A percentile compares a stretch with the other conserved stretches of the same genome.
Evolutionary conservation across 2,329 filamentous ascomycete species (phyloP).

Genomic region (Pyrenophora tritici-repentis): DNA sequence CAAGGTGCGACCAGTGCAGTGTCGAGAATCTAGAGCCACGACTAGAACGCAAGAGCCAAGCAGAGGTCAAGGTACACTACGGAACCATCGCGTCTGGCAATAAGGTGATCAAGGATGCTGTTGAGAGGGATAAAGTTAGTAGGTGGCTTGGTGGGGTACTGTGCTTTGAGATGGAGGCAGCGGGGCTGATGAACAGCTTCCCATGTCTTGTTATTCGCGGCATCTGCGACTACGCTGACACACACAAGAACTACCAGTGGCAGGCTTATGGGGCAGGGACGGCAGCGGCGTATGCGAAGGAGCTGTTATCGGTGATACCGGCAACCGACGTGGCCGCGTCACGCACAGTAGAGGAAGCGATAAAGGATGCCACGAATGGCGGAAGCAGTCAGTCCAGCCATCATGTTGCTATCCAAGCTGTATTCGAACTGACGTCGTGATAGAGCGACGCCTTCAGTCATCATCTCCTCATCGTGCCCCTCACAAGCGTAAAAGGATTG

Average conservation of each 20-base stretch:
- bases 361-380: no score
- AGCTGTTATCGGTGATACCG: neutral
- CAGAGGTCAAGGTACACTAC: conserved; percentile 43
- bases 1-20: conserved; percentile 12
- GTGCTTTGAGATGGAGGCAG: conserved; percentile 6
- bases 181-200: conserved; percentile 1
- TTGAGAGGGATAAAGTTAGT: neutral
- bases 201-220: conserved; percentile 6
- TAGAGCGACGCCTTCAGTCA: no score
- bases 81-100: conserved; percentile 34
- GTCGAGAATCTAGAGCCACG: neutral
- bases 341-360: no score
- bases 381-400: no score
- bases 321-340: no score
- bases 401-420: no score
- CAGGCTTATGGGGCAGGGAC: neutral
- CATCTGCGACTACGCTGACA: neutral
- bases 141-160: neutral
- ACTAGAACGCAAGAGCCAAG: no score
- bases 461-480: no score
- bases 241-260: neutral
- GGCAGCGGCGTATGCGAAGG: neutral
- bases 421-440: no score
- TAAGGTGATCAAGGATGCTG: neutral
- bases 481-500: no score